phyloP scores from a whole-genome alignment of 768 basidiomycete species.

The Tylopilus subfusipes region DNA sequence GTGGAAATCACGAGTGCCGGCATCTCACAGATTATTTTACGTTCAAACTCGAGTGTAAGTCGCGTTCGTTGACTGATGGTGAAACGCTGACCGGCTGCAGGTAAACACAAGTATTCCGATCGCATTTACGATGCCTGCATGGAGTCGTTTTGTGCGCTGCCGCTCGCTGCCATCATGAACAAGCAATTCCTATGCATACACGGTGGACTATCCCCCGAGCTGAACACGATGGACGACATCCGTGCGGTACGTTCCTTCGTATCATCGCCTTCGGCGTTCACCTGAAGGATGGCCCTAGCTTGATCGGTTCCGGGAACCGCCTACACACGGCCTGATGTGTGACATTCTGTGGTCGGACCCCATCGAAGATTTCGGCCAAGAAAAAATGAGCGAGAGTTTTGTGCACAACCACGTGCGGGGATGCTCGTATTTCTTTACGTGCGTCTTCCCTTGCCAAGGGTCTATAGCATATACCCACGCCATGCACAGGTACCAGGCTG shows the following conservation, averaged over 20 bases:
- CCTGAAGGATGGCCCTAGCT: conserved; percentile 47
- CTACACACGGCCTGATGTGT: conserved; percentile 96
- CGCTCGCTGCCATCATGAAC: conserved; percentile 97
- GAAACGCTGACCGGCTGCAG: conserved; percentile 38
- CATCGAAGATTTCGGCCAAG: conserved; percentile 93
- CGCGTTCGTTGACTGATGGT: background rate
- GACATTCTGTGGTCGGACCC: conserved; percentile 99
- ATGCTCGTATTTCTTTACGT: conserved; percentile 95
- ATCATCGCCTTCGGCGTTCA: background rate
- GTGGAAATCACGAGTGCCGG: conserved; percentile 98
- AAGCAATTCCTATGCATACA: conserved; percentile 99
- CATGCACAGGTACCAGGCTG: conserved; percentile 79
- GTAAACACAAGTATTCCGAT: conserved; percentile 99
- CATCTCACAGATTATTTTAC: conserved; percentile 99
- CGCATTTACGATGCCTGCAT: conserved; percentile 96
- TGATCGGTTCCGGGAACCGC: conserved; percentile 97
- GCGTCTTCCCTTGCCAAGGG: conserved; percentile 16
- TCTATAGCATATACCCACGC: background rate
- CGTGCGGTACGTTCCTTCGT: conserved; percentile 55
- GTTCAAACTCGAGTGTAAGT: conserved; percentile 95
- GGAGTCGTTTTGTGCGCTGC: conserved; percentile 94
- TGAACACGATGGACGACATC: conserved; percentile 94
- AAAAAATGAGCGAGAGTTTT: conserved; percentile 88
- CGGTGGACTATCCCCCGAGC: conserved; percentile 92
- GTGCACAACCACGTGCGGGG: conserved; percentile 96